Conservation (phyloP, 768 basidiomycete genomes). For the Boletus huronensis region DNA sequence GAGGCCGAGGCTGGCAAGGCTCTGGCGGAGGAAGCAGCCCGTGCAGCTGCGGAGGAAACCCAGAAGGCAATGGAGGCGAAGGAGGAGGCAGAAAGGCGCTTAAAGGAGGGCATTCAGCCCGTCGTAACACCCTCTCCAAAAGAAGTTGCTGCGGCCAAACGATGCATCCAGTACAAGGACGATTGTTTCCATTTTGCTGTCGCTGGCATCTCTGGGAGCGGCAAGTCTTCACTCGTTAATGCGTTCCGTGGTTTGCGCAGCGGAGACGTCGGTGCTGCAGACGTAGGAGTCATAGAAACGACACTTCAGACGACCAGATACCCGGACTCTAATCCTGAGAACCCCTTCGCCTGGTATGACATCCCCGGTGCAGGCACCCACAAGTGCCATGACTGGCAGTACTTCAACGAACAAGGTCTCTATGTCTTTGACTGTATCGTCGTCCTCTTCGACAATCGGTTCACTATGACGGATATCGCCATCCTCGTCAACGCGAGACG, state of each 20-base stretch:
- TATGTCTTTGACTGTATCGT: slow-evolving; percentile 26
- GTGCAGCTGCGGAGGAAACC: slow-evolving; percentile 13
- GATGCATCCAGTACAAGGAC: slow-evolving; percentile 23
- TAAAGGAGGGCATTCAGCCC: slow-evolving; percentile 26
- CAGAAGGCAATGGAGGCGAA: slow-evolving; percentile 2
- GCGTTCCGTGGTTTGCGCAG: slow-evolving; percentile 32
- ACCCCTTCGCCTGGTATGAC: slow-evolving; percentile 23
- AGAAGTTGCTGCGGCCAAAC: slow-evolving; percentile 16
- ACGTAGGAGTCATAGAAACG: slow-evolving; percentile 19
- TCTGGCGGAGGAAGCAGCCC: slow-evolving; percentile 15
- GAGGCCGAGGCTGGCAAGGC: slow-evolving; percentile 16
- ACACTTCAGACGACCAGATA: slow-evolving; percentile 15
- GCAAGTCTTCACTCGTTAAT: slow-evolving; percentile 38
- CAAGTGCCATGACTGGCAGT: slow-evolving; percentile 19
- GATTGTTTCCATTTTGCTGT: slow-evolving; percentile 33
- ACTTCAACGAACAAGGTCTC: slow-evolving; percentile 23
- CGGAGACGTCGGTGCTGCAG: slow-evolving; percentile 12
- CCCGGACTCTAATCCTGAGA: slow-evolving; percentile 9
- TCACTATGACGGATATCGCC: slow-evolving; percentile 21
- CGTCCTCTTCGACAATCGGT: slow-evolving; percentile 21
- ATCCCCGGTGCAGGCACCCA: slow-evolving; percentile 22
- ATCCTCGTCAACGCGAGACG: slow-evolving; percentile 16
- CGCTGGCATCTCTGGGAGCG: slow-evolving; percentile 34
- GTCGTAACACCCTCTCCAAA: slow-evolving; percentile 10
- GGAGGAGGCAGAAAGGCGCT: slow-evolving; percentile 14